Conservation (phyloP, 1,284 basidiomycete species). For the Gomphus bonarii region DNA sequence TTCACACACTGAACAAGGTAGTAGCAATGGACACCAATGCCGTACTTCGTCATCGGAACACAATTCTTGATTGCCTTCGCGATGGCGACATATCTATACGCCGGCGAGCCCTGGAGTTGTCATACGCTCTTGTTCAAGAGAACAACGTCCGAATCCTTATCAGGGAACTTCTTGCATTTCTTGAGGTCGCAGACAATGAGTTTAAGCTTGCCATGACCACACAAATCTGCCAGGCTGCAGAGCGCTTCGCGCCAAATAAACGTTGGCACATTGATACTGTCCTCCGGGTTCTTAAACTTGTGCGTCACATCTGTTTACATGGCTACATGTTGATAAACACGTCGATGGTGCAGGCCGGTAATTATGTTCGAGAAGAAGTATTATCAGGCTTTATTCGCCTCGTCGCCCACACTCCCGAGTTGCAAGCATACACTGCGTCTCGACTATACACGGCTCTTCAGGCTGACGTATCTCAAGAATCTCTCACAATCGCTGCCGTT, state of each 20-base stretch:
- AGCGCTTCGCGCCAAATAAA: slow-evolving; percentile 95
- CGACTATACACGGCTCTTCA: slow-evolving; percentile 85
- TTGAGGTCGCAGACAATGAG: slow-evolving; percentile 98
- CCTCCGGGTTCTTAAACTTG: slow-evolving; percentile 84
- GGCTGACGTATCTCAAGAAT: slow-evolving; percentile 93
- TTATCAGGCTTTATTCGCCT: slow-evolving; percentile 92
- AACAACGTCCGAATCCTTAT: slow-evolving; percentile 89
- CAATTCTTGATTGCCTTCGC: slow-evolving; percentile 94
- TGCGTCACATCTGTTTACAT: slow-evolving; percentile 28
- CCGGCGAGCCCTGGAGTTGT: slow-evolving; percentile 90
- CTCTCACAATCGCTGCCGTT: slow-evolving; percentile 83
- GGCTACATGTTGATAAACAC: neutral
- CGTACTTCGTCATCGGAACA: slow-evolving; percentile 95
- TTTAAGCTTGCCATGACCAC: slow-evolving; percentile 98
- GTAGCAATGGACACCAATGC: slow-evolving; percentile 98
- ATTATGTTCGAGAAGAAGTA: slow-evolving; percentile 96
- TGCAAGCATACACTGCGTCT: slow-evolving; percentile 93
- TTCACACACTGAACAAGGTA: slow-evolving; percentile 98
- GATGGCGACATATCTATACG: slow-evolving; percentile 99
- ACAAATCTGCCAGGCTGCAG: slow-evolving; percentile 93
- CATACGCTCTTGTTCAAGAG: slow-evolving; percentile 96
- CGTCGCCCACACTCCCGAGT: slow-evolving; percentile 93
- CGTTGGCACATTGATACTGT: slow-evolving; percentile 99
- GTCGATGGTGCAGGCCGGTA: slow-evolving; percentile 68
- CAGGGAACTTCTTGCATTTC: slow-evolving; percentile 88